Base-by-base conservation (phyloP, 192 early-diverging fungal genomes). In the Coemansia sp. region DNA sequence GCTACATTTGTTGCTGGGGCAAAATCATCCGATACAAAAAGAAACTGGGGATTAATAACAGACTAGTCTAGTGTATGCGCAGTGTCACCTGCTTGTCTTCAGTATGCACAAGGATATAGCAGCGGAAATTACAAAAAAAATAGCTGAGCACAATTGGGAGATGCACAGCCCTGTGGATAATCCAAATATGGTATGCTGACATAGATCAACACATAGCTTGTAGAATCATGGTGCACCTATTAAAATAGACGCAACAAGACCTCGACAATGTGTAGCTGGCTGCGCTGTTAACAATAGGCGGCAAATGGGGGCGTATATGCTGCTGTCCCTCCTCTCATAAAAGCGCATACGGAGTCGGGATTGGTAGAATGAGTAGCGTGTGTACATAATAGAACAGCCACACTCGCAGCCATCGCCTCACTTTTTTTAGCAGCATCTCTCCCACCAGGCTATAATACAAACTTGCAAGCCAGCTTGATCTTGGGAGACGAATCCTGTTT, bases 1-100 rank as follows among this genome's bases (percentile, higher is more conserved):
- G 42, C 71, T 73, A 73, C 57, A 63, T 2, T 57, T 74, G 21
- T 34, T 21, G 30, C 42, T n/a, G n/a, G n/a, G n/a, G n/a, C n/a
- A n/a, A 18, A 13, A 1, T 43, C 40, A 7, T 5, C 12, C 40
- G 18, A 43, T 3, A 4, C n/a, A 43, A 18, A 43, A 4, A 16
- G 40, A 4, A 16, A 43, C 0, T 10, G 1, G 7, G 12, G 40
- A 16, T 18, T 43, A 43, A 16, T 43, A 18, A 43, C 7, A 43
- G n/a, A n/a, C n/a, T n/a, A n/a, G n/a, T 23, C 29, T 16, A 7
- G 31, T 28, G 8, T 26, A 39, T 51, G 51, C 33, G 61, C 31
- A 34, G 20, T 16, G 46, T 10, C 28, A 13, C 0, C 9, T 52
- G 23, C 13, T 9, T 42, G 18, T 23, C 61, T 55, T 56, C 29